Evolutionary conservation across 164 flowering plant species (phyloP), one percentile per base, ranked within the genome.

Genomic region (Cinnamomum micranthum): DNA sequence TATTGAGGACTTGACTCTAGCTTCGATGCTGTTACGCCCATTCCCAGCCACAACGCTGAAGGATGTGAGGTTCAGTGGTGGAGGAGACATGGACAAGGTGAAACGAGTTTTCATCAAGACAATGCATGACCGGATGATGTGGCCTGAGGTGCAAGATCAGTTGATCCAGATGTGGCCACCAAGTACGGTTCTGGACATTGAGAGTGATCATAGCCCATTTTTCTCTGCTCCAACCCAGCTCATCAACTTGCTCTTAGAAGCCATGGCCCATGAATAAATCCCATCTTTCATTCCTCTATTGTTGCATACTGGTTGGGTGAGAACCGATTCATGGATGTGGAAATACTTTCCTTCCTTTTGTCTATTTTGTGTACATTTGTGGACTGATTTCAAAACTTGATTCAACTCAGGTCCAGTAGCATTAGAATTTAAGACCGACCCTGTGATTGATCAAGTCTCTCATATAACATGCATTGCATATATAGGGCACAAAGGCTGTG

Each of bases 121-220:
- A 5, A 60, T 50, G 74, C 64, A 86, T 0, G 98, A 93, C 66
- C 55, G 72, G 0, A 85, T 89, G 1, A 2, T 88, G 0, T 87
- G 79, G 71, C 90, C 86, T 0, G 82, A 80, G 70, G 88, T 87
- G 74, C 93, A 91, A 73, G 91, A 88, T 0, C 82, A 83, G 0
- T 85, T 88, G 93, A 86, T 90, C 51, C 81, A 79, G 76, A 82
- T 72, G 70, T 93, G 98, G 98, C 85, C 91, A 14, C 98, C 98
- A 1, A 71, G 84, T 2, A 41, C 81, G 12, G 88, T 88, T 3
- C 87, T 81, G 69, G 80, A 35, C 25, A 12, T 93, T 74, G 96
- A 93, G 1, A 86, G 82, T 74, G 97, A 93, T 65, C 97, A 93
- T 71, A 88, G 91, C 81, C 95, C 97, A 10, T 84, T 84, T 35